Evolutionary conservation across 352 stramenopile genomes (phyloP), one percentile per base, ranked within the genome.

Genomic region (Pythium folliculosum): DNA sequence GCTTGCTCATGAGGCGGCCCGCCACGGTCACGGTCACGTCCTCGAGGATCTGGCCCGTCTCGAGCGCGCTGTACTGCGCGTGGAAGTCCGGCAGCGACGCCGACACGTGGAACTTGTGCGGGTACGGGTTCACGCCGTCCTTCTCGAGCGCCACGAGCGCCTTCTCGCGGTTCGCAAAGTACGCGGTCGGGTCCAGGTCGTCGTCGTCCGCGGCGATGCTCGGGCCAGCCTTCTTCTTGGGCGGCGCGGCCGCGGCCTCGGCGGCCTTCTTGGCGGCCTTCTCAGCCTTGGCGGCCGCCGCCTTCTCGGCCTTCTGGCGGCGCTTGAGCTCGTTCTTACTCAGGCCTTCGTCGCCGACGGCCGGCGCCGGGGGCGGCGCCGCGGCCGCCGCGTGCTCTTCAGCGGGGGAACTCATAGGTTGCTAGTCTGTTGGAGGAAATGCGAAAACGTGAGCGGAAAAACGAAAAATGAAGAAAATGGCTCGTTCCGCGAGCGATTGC

Each of bases 251-350:
- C 13, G 73, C 71, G 19, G 86, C 77, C 22, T 88, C 72, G 16
- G 75, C 79, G 32, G 90, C 91, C 70, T 92, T 90, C 37, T 83
- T 82, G 17, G 82, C 82, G 50, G 80, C 93, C 80, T 99, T 99
- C 68, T 98, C 92, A 22, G 92, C 94, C 80, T 99, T 99, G 63
- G 90, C 90, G 60, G 91, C 86, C 35, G 96, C 97, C 1, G 95
- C 93, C 60, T 96, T 94, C 76, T 99, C 75, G 19, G 95, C 96
- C 83, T 99, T 99, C 37, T 98, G 76, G 65, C 95, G 86, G 77
- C 98, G 98, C 86, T 99, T 99, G 52, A 99, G 82, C 50, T 98
- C 97, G 83, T 99, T 99, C 88, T 99, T 99, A 70, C 94, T 98
- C 51, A 99, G 75, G 23, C 68, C 49, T 52, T 73, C 71, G 14